Percentiles rank a stretch among this genome's conserved stretches.
These are phyloP conservation scores for Biscogniauxia marginata DNA, from an alignment of 2,329 filamentous ascomycete species.

Conservation along the genomic window DNA sequence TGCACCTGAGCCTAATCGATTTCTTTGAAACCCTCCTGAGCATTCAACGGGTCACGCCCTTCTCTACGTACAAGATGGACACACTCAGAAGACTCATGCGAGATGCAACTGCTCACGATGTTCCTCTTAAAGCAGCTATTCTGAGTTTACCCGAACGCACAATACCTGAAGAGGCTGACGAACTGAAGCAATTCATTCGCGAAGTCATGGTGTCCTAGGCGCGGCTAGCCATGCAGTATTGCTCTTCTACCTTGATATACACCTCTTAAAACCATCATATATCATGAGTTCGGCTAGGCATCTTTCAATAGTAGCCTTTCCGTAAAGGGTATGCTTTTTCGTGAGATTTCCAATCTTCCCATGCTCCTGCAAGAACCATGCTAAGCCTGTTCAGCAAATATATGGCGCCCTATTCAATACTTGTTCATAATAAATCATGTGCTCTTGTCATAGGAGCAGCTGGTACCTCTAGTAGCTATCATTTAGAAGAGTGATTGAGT, in stretches of 20 bases:
- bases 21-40: constrained; percentile 53
- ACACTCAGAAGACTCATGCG: constrained; percentile 40
- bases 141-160: constrained; percentile 46
- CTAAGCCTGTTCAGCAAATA: neutral
- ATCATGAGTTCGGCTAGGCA: neutral
- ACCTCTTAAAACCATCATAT: no score
- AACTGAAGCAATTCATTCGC: constrained; percentile 44
- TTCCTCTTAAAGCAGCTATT: constrained; percentile 39
- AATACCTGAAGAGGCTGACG: constrained; percentile 50
- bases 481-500: neutral
- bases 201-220: constrained; percentile 37
- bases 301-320: neutral
- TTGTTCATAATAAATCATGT: neutral
- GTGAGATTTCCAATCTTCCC: neutral
- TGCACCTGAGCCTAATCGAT: constrained; percentile 51
- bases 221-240: neutral
- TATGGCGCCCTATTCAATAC: neutral
- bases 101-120: constrained; percentile 41
- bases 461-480: neutral
- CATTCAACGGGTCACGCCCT: constrained; percentile 44
- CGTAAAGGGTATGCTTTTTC: neutral
- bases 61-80: constrained; percentile 36
- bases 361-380: neutral
- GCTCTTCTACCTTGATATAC: neutral
- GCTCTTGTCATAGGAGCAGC: no score